phyloP scores from a whole-genome alignment of 805 yeast genomes.

The Tanozyma kutaoensis region DNA sequence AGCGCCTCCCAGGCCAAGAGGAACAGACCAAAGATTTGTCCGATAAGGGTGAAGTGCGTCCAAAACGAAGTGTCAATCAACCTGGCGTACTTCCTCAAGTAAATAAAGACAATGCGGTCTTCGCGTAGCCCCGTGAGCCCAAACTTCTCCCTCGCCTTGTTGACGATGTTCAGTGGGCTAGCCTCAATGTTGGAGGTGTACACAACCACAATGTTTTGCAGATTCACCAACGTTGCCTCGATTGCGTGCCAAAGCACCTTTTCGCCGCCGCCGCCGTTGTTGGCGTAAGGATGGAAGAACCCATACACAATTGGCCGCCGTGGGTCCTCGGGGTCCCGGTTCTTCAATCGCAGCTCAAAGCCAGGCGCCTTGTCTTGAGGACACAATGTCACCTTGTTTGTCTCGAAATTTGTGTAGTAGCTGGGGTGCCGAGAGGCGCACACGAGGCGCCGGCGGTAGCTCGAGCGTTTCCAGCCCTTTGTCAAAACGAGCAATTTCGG shows the following conservation, averaged over 20 bases:
- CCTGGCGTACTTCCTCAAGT: constrained; percentile 35
- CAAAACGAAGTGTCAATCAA: constrained; percentile 61
- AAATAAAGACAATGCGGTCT: constrained; percentile 47
- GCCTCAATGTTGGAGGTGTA: constrained; percentile 58
- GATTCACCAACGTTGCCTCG: constrained; percentile 45
- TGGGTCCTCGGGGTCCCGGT: constrained; percentile 21
- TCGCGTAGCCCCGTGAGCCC: constrained; percentile 31
- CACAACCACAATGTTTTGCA: constrained; percentile 44
- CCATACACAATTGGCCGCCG: constrained; percentile 46
- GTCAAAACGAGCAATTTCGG: constrained; percentile 22
- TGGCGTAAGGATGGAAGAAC: constrained; percentile 90
- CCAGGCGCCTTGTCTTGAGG: constrained; percentile 12
- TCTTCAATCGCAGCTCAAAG: constrained; percentile 14
- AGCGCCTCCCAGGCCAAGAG: constrained; percentile 61
- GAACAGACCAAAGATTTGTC: constrained; percentile 78
- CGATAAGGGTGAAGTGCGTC: constrained; percentile 69
- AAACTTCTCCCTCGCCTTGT: constrained; percentile 43
- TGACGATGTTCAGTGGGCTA: constrained; percentile 33
- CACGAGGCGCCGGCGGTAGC: constrained; percentile 23
- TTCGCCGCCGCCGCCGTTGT: constrained; percentile 98
- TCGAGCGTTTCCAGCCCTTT: constrained; percentile 23
- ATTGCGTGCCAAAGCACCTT: constrained; percentile 94
- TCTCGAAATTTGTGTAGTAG: constrained; percentile 22
- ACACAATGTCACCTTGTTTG: constrained; percentile 20
- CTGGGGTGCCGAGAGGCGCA: constrained; percentile 22